Evolutionary conservation across 2,329 filamentous ascomycete species (phyloP).

Genomic region (Dothidotthia symphoricarpi): DNA sequence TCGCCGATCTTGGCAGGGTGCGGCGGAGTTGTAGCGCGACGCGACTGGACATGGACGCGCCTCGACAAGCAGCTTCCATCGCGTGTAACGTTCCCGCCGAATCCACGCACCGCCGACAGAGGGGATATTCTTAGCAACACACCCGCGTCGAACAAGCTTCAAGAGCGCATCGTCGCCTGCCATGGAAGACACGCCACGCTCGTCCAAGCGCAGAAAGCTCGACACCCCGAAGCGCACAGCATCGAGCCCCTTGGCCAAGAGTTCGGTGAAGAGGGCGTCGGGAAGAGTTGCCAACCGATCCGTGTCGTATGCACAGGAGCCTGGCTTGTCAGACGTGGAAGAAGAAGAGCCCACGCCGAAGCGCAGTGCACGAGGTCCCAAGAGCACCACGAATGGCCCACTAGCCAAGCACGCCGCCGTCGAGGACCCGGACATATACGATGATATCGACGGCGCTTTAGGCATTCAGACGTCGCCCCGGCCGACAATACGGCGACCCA

Average conservation of each 20-base stretch:
- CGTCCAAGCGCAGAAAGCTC: slow-evolving; percentile 40
- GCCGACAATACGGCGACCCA: slow-evolving; percentile 1
- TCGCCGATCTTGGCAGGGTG: background rate
- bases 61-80: slow-evolving; percentile 8
- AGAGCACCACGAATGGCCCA: slow-evolving; percentile 12
- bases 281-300: slow-evolving; percentile 21
- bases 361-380: slow-evolving; percentile 8
- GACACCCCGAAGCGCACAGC: slow-evolving; percentile 26
- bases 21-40: slow-evolving; percentile 18
- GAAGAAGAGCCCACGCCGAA: slow-evolving; percentile 9
- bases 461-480: slow-evolving; percentile 19
- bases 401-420: slow-evolving; percentile 6
- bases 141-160: background rate
- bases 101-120: no score
- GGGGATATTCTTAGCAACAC: slow-evolving; percentile 1
- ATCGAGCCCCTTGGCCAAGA: slow-evolving; percentile 20
- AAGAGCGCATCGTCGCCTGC: background rate
- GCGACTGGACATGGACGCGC: slow-evolving; percentile 17
- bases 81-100: background rate
- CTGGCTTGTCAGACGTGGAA: slow-evolving; percentile 6
- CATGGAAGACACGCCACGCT: slow-evolving; percentile 39
- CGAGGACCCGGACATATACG: slow-evolving; percentile 41
- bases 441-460: slow-evolving; percentile 47
- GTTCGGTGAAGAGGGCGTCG: slow-evolving; percentile 22
- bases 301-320: slow-evolving; percentile 12